Conservation (phyloP, 306 rosid species). For the Glycyrrhiza uralensis region DNA sequence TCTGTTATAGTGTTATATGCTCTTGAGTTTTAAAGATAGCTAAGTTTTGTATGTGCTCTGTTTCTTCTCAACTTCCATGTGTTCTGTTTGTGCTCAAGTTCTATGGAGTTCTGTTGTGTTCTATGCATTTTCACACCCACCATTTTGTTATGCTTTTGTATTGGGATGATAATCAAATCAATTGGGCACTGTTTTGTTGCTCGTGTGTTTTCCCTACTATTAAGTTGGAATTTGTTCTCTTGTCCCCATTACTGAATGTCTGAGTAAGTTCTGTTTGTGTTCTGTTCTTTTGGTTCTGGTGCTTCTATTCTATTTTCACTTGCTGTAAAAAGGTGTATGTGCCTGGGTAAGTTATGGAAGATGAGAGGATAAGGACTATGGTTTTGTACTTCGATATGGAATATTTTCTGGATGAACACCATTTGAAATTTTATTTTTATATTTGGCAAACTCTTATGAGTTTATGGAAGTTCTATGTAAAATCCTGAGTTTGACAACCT, state of each 20-base stretch:
- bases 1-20: neutral
- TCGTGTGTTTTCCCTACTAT: neutral
- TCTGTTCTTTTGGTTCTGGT: neutral
- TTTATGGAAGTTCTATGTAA: neutral
- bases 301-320: neutral
- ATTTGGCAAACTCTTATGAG: neutral
- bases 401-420: neutral
- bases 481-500: neutral
- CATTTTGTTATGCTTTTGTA: neutral
- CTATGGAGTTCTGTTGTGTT: neutral
- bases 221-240: neutral
- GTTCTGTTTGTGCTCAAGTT: neutral
- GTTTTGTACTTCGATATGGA: neutral
- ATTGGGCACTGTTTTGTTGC: neutral
- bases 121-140: neutral
- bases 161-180: neutral
- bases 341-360: neutral
- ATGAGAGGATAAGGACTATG: neutral
- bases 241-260: neutral
- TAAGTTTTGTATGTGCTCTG: neutral
- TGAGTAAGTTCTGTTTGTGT: neutral
- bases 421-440: neutral
- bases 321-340: neutral
- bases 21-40: neutral
- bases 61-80: neutral